Evolutionary conservation across 495 filamentous ascomycete species (phyloP).

Genomic region (Venustampulla echinocandica): DNA sequence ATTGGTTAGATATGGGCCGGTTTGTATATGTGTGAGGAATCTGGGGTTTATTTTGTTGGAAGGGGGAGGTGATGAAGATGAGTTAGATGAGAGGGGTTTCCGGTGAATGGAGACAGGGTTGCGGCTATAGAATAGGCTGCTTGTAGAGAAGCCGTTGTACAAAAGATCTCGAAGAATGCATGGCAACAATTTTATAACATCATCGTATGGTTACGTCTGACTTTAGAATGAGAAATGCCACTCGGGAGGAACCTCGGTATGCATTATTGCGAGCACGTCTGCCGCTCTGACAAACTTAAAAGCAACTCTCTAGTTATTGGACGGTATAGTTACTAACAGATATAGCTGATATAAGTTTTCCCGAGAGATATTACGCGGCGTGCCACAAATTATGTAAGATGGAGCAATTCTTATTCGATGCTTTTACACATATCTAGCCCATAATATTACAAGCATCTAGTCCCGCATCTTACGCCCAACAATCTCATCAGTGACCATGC

Average conservation of each 20-base stretch:
- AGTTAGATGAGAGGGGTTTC: slow-evolving; percentile 9
- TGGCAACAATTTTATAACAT: slow-evolving; percentile 6
- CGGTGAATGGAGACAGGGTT: slow-evolving; percentile 15
- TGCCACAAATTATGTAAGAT: too few relatives aligned
- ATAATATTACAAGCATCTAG: slow-evolving; percentile 23
- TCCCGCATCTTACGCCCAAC: background rate
- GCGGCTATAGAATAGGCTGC: too few relatives aligned
- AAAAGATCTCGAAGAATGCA: slow-evolving; percentile 20
- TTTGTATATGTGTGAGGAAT: slow-evolving; percentile 14
- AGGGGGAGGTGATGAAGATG: background rate
- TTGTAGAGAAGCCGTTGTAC: slow-evolving; percentile 24
- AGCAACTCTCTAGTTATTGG: background rate
- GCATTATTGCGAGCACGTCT: background rate
- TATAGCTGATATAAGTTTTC: too few relatives aligned
- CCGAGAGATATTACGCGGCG: too few relatives aligned
- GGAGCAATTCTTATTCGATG: too few relatives aligned
- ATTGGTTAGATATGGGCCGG: slow-evolving; percentile 53
- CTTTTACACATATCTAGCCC: slow-evolving; percentile 20
- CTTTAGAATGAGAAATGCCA: too few relatives aligned
- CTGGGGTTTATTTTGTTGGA: slow-evolving; percentile 8
- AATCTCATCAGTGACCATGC: slow-evolving; percentile 50
- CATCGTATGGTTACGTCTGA: background rate
- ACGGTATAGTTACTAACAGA: background rate
- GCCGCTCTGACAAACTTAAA: background rate
- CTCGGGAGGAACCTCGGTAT: background rate